A percentile compares a stretch with the other conserved stretches of the same genome.
These are phyloP conservation scores for Quercus rubra DNA, from an alignment of 306 rosid species.

Conservation along the genomic window DNA sequence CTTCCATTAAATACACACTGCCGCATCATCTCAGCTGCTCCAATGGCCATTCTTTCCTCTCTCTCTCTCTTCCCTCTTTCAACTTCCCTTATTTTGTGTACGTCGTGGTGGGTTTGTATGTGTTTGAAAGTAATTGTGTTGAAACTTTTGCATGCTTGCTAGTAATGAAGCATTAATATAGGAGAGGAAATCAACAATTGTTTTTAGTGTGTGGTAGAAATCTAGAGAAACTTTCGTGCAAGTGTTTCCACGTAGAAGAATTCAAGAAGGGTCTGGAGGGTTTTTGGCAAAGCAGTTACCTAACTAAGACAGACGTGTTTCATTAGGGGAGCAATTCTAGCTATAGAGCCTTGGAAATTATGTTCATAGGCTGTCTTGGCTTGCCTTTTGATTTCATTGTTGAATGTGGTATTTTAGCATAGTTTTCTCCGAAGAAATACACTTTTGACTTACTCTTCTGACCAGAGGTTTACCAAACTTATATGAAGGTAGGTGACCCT, in stretches of 20 bases:
- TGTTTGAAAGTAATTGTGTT: background rate
- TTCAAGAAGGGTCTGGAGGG: background rate
- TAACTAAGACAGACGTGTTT: background rate
- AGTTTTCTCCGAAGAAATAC: too few species aligned
- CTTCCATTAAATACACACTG: constrained; percentile 55
- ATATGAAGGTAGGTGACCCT: too few species aligned
- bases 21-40: constrained; percentile 37
- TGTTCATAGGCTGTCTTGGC: too few species aligned
- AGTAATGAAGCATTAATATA: background rate
- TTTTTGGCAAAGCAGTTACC: constrained; percentile 4
- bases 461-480: too few species aligned
- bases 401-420: too few species aligned
- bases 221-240: too few species aligned
- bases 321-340: background rate
- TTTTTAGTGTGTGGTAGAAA: background rate
- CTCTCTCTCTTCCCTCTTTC: background rate
- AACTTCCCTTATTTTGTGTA: background rate
- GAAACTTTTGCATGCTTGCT: constrained; percentile 1
- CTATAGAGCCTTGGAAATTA: background rate
- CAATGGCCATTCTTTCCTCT: constrained; percentile 30
- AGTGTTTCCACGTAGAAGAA: background rate
- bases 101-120: background rate
- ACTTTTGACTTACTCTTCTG: too few species aligned
- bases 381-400: too few species aligned
- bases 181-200: background rate